Base-by-base conservation (phyloP, 2,329 filamentous ascomycete species). In the Colletotrichum graminicola region DNA sequence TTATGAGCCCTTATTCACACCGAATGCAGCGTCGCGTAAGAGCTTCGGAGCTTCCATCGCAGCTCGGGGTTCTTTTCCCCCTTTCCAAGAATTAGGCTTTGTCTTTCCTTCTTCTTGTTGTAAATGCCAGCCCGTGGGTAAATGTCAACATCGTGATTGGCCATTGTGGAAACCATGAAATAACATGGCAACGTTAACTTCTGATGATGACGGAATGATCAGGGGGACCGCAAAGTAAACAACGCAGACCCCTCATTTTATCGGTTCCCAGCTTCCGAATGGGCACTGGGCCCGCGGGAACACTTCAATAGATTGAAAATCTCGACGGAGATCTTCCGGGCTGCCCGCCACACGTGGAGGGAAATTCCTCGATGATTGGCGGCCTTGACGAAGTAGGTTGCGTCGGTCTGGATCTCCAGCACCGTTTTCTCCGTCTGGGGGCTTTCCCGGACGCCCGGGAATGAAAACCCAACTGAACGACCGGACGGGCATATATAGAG, bases 91-190 rank as follows among this genome's bases (percentile, higher is more conserved):
- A 2, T 29, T 29, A 29, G 4, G 29, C 41, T 43, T 10, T 8
- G 0, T 43, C 18, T 18, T 10, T 39, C 5, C 36, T 3, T 43
- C 18, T 43, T 29, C 29, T 29, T 4, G 1, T 52, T 32, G 41
- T 55, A 66, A 29, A 34, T 36, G 18, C 49, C 34, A 43, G 62
- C 67, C 66, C 67, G 67, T 70, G 67, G 67, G 62, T 62, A 70
- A 56, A 66, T 56, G 55, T 62, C 16, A 60, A 55, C n/a, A 1
- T 23, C 16, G 11, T 60, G 47, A 70, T 66, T 70, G 67, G 67
- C 26, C 62, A 36, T 49, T 11, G 18, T 11, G 16, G 2, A n/a
- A 12, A 16, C 45, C 26, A 14, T 5, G n/a, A 12, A 41, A 18
- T 14, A 0, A 6, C 12, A 16, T 2, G 26, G 26, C 18, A 49